Conservation (phyloP, 371 early-diverging fungal genomes). For the Syncephalastrum monosporum region DNA sequence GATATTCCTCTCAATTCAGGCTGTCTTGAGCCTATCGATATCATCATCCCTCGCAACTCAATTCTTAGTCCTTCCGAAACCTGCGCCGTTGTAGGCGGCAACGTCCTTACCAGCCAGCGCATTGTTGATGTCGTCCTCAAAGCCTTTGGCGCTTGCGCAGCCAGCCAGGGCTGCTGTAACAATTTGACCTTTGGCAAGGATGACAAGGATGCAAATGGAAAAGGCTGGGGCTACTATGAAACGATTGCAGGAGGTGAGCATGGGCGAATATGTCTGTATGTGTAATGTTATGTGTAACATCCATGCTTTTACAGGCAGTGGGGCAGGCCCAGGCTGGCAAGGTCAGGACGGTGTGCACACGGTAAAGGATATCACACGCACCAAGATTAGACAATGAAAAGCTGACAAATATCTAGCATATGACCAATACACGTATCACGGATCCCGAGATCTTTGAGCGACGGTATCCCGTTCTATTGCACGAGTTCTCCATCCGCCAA, state of each 20-base stretch:
- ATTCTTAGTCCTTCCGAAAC: constrained; percentile 78
- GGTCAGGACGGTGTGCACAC: constrained; percentile 79
- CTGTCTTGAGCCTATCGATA: constrained; percentile 81
- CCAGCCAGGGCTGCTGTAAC: constrained; percentile 94
- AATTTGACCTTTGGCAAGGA: constrained; percentile 93
- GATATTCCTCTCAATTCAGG: constrained; percentile 97
- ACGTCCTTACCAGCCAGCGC: constrained; percentile 93
- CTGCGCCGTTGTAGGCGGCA: constrained; percentile 96
- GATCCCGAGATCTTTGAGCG: constrained; percentile 95
- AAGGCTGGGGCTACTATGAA: constrained; percentile 96
- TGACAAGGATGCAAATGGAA: constrained; percentile 45
- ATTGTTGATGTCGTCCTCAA: constrained; percentile 89
- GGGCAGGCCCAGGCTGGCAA: constrained; percentile 90
- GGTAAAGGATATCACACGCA: constrained; percentile 22
- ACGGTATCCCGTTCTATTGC: constrained; percentile 91
- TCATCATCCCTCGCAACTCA: constrained; percentile 76
- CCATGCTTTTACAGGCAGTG: constrained; percentile 39
- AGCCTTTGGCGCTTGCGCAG: constrained; percentile 90
- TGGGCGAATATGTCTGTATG: not conserved
- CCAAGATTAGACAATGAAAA: not conserved
- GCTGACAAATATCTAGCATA: constrained; percentile 62
- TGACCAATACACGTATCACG: constrained; percentile 97
- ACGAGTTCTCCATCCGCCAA: constrained; percentile 77
- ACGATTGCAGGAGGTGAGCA: constrained; percentile 75
- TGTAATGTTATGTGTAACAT: not conserved